Percentiles rank a stretch among this genome's conserved stretches.
Conservation (phyloP, 345 rosid species). For the Psidium friedrichsthalianum region DNA sequence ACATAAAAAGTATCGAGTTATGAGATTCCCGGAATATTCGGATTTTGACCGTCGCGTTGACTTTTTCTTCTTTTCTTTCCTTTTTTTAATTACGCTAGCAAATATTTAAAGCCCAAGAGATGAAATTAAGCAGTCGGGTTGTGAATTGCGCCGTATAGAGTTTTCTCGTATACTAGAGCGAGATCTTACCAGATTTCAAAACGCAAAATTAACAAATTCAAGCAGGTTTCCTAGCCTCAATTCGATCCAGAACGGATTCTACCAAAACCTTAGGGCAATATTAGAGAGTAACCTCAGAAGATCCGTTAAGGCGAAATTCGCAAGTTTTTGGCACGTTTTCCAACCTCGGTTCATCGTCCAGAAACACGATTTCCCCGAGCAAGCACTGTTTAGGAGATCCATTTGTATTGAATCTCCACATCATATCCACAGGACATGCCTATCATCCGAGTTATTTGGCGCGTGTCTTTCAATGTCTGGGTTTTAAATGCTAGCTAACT, state of each 20-base stretch:
- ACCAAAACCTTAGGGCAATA: not conserved
- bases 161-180: not conserved
- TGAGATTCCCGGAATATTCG: not conserved
- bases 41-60: not conserved
- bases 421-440: not conserved
- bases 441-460: not conserved
- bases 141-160: not conserved
- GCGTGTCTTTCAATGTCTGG: rapidly evolving
- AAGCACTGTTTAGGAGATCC: not conserved
- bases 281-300: not conserved
- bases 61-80: not conserved
- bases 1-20: too few relatives aligned
- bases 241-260: not conserved
- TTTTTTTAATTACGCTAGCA: not conserved
- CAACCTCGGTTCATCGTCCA: rapidly evolving
- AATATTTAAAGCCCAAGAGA: not conserved
- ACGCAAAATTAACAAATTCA: not conserved
- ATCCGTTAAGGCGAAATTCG: not conserved
- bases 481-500: not conserved
- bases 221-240: not conserved
- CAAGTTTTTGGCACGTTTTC: not conserved
- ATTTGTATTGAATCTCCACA: not conserved
- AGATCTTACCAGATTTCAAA: not conserved
- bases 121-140: not conserved
- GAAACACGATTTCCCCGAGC: not conserved